Base-by-base conservation (phyloP, 768 basidiomycete species). In the Austroboletus festivus region DNA sequence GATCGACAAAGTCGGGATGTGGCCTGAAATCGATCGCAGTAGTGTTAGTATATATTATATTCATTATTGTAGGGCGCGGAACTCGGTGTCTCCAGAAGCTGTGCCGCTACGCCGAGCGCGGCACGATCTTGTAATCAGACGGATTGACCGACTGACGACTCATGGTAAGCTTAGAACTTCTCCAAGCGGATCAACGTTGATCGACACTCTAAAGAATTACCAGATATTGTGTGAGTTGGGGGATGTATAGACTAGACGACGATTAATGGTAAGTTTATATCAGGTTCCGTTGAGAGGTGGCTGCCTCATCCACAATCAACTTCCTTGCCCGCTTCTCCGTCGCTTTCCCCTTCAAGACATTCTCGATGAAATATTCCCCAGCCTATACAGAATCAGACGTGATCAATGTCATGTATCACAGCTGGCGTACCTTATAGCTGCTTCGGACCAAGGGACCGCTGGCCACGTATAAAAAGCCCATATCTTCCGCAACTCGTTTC, bases 391-490 rank as follows among this genome's bases (percentile, higher is more conserved):
- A 21, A 40, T 55, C 42, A 56, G 42, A 47, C 33, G 44, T 22
- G 22, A 4, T 43, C 31, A 19, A 40, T 15, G 30, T 4, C 35
- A 19, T 19, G 16, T 28, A 18, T 31, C 28, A 34, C 9, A 9
- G 12, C 28, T 28, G 44, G 58, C 78, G 56, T 57, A 90, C 94
- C 86, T 98, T 98, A 68, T 98, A 99, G 63, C 90, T 93, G 60
- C 92, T 95, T 48, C 96, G 78, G 38, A 99, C 95, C 18, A 99
- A 73, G 12, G 96, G 96, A 0, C 96, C 96, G 67, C 89, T 92
- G 9, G 96, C 96, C 30, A 97, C 95, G 59, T 99, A 99, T 38
- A 97, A 63, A 78, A 99, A 99, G 34, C 95, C 93, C 78, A 96
- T 85, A 52, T 83, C 81, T 60, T 97, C 92, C 7, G 96, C 95